Base-by-base conservation (phyloP, 768 basidiomycete genomes). In the Austroboletus eburneus region DNA sequence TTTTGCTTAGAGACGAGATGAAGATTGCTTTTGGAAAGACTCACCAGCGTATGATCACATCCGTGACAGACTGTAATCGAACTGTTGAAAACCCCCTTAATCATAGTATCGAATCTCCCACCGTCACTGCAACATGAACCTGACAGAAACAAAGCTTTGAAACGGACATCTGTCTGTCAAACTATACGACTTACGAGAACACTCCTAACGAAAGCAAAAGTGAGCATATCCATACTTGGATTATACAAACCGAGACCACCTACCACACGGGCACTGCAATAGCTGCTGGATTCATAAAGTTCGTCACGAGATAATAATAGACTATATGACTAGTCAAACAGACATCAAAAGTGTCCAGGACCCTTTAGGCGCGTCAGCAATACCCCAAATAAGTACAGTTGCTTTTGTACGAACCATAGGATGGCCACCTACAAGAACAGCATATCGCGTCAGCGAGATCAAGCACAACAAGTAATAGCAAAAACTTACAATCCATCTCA, bases 291-390 rank as follows among this genome's bases (percentile, higher is more conserved):
- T 76, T 72, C 33, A 72, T 49, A 52, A 72, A 79, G 59, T 82
- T 80, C 30, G 61, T 63, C 32, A 83, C 77, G 46, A 81, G 69
- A 55, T 83, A 83, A 54, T 69, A 69, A 56, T 81, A 83, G 32
- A 80, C 63, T 48, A 78, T 71, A 59, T 82, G 80, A 32, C 68
- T 66, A 35, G 73, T 75, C 38, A 82, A 55, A 34, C 64, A 67
- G 1, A 73, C 72, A 55, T 82, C 78, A 46, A 81, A 74, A 1
- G 79, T 79, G 55, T 81, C 78, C 14, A 83, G 54, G 2, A 64
- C 49, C 73, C 58, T 57, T 13, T 5, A 35, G 30, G 21, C 5
- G 17, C 14, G 14, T 53, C 24, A 45, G 39, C 24, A 32, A 24
- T 3, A 23, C 1, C 5, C 9, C 22, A 8, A 17, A 22, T 12